Evolutionary conservation across 371 early-diverging fungal species (phyloP).

Genomic region (Rhizomucor pusillus): DNA sequence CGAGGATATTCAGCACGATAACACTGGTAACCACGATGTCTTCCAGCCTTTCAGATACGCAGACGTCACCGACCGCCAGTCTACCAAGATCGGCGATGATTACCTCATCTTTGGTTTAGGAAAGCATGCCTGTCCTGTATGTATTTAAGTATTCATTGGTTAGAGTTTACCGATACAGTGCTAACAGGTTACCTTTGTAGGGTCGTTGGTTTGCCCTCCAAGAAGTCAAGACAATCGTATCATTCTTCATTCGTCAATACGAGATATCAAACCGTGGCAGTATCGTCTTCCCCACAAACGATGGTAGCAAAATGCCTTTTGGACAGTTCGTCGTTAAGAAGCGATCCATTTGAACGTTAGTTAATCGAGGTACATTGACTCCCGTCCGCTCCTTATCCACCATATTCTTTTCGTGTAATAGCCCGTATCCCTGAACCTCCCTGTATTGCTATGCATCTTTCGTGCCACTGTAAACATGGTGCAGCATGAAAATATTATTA

Average conservation of each 20-base stretch:
- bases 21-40: constrained; percentile 7
- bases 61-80: constrained; percentile 21
- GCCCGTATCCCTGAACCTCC: too few relatives aligned
- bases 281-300: constrained; percentile 7
- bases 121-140: constrained; percentile 30
- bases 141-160: background rate
- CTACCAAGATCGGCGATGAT: constrained; percentile 40
- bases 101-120: constrained; percentile 55
- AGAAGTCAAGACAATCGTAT: constrained; percentile 23
- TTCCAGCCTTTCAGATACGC: constrained; percentile 50
- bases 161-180: background rate
- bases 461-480: too few relatives aligned
- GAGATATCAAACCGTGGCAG: constrained; percentile 6
- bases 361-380: too few relatives aligned
- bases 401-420: too few relatives aligned
- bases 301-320: constrained; percentile 2
- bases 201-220: constrained; percentile 29
- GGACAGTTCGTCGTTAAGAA: constrained; percentile 7
- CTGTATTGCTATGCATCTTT: too few relatives aligned
- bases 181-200: background rate
- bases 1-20: constrained; percentile 10
- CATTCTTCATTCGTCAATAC: constrained; percentile 20
- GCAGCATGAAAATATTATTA: too few relatives aligned
- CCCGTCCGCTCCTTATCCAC: too few relatives aligned
- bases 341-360: background rate